These are phyloP conservation scores for Thermothielavioides terrestris DNA, from an alignment of 495 filamentous ascomycete species.

Conservation along the genomic window DNA sequence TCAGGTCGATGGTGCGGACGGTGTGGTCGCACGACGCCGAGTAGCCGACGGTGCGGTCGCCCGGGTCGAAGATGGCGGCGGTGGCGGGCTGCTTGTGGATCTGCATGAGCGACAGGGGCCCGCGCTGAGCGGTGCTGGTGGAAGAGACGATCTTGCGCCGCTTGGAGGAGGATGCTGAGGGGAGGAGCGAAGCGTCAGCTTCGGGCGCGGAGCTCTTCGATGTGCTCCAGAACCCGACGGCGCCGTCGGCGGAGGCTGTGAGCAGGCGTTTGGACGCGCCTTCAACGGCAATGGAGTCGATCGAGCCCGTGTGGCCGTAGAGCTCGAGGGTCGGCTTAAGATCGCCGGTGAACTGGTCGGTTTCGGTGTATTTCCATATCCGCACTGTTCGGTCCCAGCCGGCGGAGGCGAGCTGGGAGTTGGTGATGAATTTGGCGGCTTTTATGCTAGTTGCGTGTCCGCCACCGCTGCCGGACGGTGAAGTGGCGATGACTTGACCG, in stretches of 20 bases:
- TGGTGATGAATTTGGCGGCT: constrained; percentile 68
- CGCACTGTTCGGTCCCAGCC: constrained; percentile 75
- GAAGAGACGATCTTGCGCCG: constrained; percentile 65
- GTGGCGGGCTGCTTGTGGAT: constrained; percentile 66
- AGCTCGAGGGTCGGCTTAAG: constrained; percentile 73
- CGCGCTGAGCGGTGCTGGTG: constrained; percentile 59
- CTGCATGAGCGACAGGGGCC: constrained; percentile 63
- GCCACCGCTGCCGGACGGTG: constrained; percentile 49
- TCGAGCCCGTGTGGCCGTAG: constrained; percentile 68
- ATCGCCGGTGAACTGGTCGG: constrained; percentile 50
- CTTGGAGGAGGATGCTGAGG: constrained; percentile 56
- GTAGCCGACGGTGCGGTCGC: constrained; percentile 82
- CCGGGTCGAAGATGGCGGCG: constrained; percentile 70
- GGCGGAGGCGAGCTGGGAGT: constrained; percentile 66
- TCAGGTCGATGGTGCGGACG: constrained; percentile 82
- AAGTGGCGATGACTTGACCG: constrained; percentile 66
- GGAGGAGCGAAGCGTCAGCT: constrained; percentile 56
- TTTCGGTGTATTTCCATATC: constrained; percentile 76
- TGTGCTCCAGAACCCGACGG: constrained; percentile 75
- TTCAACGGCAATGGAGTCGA: constrained; percentile 74
- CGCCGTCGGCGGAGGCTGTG: constrained; percentile 72
- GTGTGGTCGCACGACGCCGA: constrained; percentile 83
- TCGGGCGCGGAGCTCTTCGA: constrained; percentile 63
- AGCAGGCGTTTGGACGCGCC: constrained; percentile 65
- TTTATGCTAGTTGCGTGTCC: constrained; percentile 72